Evolutionary conservation across 1,139 yeast genomes (phyloP).

Genomic region (Wickerhamomyces sp.): DNA sequence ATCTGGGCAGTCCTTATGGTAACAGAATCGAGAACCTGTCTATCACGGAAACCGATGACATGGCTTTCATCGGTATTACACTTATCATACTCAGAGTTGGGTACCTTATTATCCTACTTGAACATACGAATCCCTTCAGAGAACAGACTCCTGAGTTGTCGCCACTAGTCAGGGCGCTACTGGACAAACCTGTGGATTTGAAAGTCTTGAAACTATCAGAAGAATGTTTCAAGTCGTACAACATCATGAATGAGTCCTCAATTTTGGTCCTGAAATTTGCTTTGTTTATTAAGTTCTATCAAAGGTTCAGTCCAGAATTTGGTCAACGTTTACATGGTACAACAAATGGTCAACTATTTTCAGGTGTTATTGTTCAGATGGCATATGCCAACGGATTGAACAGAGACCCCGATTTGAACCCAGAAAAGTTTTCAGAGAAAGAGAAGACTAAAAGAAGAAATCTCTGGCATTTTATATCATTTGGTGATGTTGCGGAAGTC

Average conservation of each 20-base stretch:
- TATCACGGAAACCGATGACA: slow-evolving; percentile 2
- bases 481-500: background rate
- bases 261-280: slow-evolving; percentile 42
- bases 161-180: slow-evolving; percentile 15
- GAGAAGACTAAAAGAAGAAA: background rate
- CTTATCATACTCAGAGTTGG: slow-evolving; percentile 42
- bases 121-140: background rate
- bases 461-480: background rate
- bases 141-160: slow-evolving; percentile 15
- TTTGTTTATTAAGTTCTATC: slow-evolving; percentile 28
- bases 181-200: slow-evolving; percentile 40
- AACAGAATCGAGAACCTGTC: background rate
- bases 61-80: slow-evolving; percentile 25
- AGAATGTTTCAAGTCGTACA: slow-evolving; percentile 45
- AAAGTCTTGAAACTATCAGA: slow-evolving; percentile 38
- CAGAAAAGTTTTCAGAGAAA: background rate
- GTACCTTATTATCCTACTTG: slow-evolving; percentile 3
- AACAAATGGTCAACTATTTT: slow-evolving; percentile 40
- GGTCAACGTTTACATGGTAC: slow-evolving; percentile 47
- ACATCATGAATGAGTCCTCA: slow-evolving; percentile 38
- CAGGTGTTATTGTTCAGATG: slow-evolving; percentile 42
- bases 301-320: slow-evolving; percentile 45
- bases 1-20: background rate
- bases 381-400: slow-evolving; percentile 37
- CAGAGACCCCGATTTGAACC: background rate